Conservation (phyloP, 2,329 filamentous ascomycete genomes). For the Sclerotinia glacialis region DNA sequence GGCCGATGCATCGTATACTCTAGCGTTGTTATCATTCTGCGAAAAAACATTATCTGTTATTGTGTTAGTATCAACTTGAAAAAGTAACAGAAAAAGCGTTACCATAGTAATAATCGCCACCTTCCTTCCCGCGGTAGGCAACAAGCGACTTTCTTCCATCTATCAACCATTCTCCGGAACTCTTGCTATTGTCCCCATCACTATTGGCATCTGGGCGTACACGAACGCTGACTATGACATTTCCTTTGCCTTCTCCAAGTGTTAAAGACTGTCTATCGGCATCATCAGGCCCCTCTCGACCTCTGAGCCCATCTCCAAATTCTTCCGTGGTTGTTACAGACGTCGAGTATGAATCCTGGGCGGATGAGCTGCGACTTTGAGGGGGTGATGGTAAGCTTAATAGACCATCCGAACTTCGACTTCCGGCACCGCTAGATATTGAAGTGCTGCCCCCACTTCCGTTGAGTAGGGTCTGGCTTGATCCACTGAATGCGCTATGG, state of each 20-base stretch:
- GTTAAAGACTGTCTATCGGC: slow-evolving; percentile 47
- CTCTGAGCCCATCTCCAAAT: slow-evolving; percentile 53
- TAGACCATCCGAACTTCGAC: slow-evolving; percentile 69
- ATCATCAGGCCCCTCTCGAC: slow-evolving; percentile 33
- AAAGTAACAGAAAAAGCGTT: slow-evolving; percentile 38
- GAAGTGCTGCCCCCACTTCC: slow-evolving; percentile 75
- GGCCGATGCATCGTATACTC: slow-evolving; percentile 90
- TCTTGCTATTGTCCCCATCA: slow-evolving; percentile 55
- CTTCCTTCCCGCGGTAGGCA: slow-evolving; percentile 81
- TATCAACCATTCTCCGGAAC: slow-evolving; percentile 86
- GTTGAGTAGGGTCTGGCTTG: slow-evolving; percentile 73
- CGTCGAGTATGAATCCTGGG: slow-evolving; percentile 88
- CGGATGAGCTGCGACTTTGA: slow-evolving; percentile 87
- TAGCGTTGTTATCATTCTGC: slow-evolving; percentile 87
- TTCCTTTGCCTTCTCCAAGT: slow-evolving; percentile 73
- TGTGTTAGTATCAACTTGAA: slow-evolving; percentile 31
- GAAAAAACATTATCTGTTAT: slow-evolving; percentile 88
- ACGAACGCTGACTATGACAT: slow-evolving; percentile 91
- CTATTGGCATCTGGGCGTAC: slow-evolving; percentile 77
- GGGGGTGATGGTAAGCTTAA: slow-evolving; percentile 78
- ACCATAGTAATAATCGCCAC: slow-evolving; percentile 92
- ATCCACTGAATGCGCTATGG: slow-evolving; percentile 39
- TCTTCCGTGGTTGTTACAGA: slow-evolving; percentile 89
- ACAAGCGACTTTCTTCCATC: slow-evolving; percentile 81
- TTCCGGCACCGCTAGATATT: slow-evolving; percentile 57